Percentiles rank a stretch among this genome's conserved stretches.
Evolutionary conservation across 163 green algal species (phyloP).

Genomic region (Smithsoniella earleae): DNA sequence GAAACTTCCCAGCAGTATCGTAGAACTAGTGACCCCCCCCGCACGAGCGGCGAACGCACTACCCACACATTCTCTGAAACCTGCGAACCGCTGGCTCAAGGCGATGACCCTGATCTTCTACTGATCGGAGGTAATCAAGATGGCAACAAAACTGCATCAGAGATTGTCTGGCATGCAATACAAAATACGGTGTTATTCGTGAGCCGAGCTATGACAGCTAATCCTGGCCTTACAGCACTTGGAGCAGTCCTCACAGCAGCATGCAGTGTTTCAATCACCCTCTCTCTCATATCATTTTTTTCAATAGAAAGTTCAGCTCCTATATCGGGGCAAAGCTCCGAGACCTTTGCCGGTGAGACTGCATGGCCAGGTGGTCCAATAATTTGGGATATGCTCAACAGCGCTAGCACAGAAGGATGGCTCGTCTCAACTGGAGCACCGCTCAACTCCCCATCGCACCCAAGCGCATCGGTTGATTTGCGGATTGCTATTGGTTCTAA

Average conservation of each 20-base stretch:
- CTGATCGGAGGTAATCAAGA: no score
- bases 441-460: not conserved
- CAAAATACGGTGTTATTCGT: not conserved
- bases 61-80: no score
- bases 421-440: not conserved
- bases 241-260: not conserved
- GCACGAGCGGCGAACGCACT: no score
- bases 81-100: no score
- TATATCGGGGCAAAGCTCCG: not conserved
- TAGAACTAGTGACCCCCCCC: no score
- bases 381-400: not conserved
- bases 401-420: not conserved
- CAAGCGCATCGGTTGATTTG: not conserved
- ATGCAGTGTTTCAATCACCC: constrained; percentile 23
- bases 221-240: not conserved
- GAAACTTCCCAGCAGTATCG: no score
- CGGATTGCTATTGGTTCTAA: not conserved
- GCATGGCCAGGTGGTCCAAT: constrained; percentile 13
- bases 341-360: not conserved
- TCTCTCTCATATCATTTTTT: constrained; percentile 1
- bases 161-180: no score
- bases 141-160: no score
- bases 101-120: no score
- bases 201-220: no score
- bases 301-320: not conserved